phyloP scores from a whole-genome alignment of 345 rosid species.

The Dipteronia sinensis region DNA sequence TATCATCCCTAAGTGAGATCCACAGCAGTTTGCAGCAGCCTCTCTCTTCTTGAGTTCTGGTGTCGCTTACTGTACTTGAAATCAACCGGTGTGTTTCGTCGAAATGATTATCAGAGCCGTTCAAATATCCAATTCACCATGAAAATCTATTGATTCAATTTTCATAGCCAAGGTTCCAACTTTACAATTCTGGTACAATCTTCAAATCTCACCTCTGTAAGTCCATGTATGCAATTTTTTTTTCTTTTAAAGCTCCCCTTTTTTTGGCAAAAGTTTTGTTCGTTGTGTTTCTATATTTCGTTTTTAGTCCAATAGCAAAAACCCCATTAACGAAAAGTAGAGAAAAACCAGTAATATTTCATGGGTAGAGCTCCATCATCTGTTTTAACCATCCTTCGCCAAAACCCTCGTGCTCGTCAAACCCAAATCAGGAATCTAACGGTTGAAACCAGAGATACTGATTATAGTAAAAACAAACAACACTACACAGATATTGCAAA shows the following conservation, averaged over 20 bases:
- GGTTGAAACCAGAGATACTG: slow-evolving; percentile 29
- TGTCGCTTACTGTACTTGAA: background rate
- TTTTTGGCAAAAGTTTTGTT: background rate
- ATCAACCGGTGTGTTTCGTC: background rate
- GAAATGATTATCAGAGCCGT: background rate
- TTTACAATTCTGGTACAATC: background rate
- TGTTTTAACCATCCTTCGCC: slow-evolving; percentile 30
- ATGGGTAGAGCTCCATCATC: slow-evolving; percentile 48
- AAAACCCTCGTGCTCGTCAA: slow-evolving; percentile 29
- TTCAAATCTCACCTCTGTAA: slow-evolving; percentile 2
- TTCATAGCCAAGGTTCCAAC: background rate
- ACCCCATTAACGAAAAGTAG: background rate
- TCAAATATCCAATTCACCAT: background rate
- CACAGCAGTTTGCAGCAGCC: background rate
- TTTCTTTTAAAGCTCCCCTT: background rate
- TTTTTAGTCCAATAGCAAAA: background rate
- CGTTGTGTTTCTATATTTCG: background rate
- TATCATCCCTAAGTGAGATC: too few species aligned
- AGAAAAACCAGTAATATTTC: background rate
- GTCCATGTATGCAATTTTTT: background rate
- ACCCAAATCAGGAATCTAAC: slow-evolving; percentile 37
- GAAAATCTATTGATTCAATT: background rate
- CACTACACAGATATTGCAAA: slow-evolving; percentile 40
- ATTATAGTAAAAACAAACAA: slow-evolving; percentile 10
- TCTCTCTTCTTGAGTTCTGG: background rate